Evolutionary conservation across 2,329 filamentous ascomycete species (phyloP).

Genomic region (Aspergillus pseudoviridinutans): DNA sequence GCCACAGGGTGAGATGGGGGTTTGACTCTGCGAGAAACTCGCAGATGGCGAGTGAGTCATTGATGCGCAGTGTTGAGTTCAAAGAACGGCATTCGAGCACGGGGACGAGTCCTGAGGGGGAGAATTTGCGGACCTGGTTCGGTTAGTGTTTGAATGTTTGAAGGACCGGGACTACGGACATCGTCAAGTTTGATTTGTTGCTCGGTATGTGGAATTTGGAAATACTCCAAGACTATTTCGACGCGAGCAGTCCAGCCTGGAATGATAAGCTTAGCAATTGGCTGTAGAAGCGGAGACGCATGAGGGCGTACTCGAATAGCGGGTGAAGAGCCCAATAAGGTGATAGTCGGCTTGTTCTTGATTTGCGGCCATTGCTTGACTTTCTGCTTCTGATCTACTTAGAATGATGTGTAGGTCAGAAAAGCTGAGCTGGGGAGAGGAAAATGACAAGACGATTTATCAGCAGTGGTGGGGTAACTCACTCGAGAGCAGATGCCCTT

Average conservation of each 20-base stretch:
- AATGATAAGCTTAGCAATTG: neutral
- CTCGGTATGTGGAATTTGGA: conserved; percentile 26
- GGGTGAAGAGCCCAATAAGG: conserved; percentile 27
- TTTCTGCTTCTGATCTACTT: neutral
- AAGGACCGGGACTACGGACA: conserved; percentile 10
- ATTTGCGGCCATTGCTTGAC: neutral
- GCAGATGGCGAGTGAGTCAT: conserved; percentile 31
- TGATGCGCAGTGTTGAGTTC: conserved; percentile 16
- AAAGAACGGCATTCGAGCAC: conserved; percentile 23
- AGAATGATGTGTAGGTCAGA: neutral
- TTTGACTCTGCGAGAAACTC: conserved; percentile 32
- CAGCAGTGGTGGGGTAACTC: neutral
- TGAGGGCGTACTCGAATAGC: conserved; percentile 28
- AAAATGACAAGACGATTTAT: neutral
- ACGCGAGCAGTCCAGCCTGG: conserved; percentile 35
- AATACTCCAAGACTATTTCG: conserved; percentile 32
- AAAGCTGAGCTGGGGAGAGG: neutral
- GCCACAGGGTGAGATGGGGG: conserved; percentile 28
- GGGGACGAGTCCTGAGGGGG: conserved; percentile 29
- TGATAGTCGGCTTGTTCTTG: conserved; percentile 21
- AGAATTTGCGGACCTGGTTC: conserved; percentile 20
- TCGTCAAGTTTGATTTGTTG: conserved; percentile 23
- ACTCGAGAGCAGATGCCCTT: neutral
- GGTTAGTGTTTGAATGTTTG: neutral
- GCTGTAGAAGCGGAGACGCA: neutral